Evolutionary conservation across 192 early-diverging fungal genomes (phyloP), one percentile per base, ranked within the genome.

Genomic region (Thamnidium elegans): DNA sequence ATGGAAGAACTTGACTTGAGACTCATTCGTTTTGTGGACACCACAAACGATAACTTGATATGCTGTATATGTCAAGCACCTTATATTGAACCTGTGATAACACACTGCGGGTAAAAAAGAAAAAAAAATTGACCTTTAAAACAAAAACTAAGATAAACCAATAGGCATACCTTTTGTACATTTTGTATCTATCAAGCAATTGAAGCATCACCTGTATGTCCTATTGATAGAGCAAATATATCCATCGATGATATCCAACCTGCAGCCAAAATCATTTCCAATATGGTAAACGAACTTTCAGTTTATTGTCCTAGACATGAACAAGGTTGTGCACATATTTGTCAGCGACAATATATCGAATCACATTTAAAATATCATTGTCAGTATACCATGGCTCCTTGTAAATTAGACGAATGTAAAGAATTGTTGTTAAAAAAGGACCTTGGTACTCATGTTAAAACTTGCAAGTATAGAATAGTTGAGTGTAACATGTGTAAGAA

Each of bases 141-240:
- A 44, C 3, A 39, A 45, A 7, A 21, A 52, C 7, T 7, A 10
- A n/a, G 9, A 62, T 4, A 11, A 42, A n/a, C n/a, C 19, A 26
- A 20, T 39, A 84, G 87, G 13, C 89, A 90, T 63, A 90, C 87
- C 0, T 90, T 88, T 75, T 90, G 89, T 58, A 59, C 58, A 26
- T 42, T 45, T 15, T 90, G 89, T 64, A 89, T 89, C 34, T 53
- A 71, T 42, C 74, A 79, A 67, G 80, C 83, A 11, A 43, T 89
- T 7, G 66, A 78, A 36, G 67, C 75, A 45, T 71, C 63, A 10
- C 56, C 52, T 2, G 58, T 70, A 19, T 90, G 89, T 55, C 89
- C 89, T 0, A 72, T 90, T 15, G 87, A 89, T 52, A 75, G 89
- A 2, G 67, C 79, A 0, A 65, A 64, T 1, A 72, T 87, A 31